These are phyloP conservation scores for Tephrocybe rancida DNA, from an alignment of 768 basidiomycete genomes.

Conservation along the genomic window DNA sequence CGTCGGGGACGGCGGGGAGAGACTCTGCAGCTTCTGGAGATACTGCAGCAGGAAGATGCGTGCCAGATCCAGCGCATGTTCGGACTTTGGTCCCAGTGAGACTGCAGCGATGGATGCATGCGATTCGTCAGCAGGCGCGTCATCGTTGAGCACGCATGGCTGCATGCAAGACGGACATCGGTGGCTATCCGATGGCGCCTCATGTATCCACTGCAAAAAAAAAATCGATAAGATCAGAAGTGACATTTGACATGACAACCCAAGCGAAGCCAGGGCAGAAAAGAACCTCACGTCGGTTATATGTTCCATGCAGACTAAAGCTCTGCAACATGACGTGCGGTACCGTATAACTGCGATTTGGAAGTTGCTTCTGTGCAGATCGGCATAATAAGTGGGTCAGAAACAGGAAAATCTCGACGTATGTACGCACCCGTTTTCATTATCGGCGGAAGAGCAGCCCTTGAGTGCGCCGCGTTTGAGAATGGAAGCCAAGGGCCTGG, in stretches of 20 bases:
- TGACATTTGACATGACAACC: background rate
- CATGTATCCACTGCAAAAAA: constrained; percentile 15
- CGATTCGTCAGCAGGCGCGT: background rate
- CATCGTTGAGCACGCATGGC: constrained; percentile 1
- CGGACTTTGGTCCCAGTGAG: background rate
- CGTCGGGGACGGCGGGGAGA: background rate
- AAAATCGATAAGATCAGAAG: constrained; percentile 3
- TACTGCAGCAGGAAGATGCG: background rate
- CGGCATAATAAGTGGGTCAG: background rate
- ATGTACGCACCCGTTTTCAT: background rate
- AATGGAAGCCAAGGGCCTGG: constrained; percentile 3
- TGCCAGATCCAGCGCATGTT: background rate
- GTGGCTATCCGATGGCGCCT: constrained; percentile 6
- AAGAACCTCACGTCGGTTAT: constrained; percentile 13
- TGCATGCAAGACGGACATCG: constrained; percentile 13
- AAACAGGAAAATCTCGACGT: background rate
- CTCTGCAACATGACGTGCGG: constrained; percentile 12
- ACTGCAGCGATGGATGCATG: background rate
- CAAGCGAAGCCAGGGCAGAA: background rate
- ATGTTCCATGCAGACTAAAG: constrained; percentile 14
- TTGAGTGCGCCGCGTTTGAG: background rate
- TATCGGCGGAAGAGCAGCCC: background rate
- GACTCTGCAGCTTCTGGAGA: background rate
- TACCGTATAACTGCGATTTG: constrained; percentile 15
- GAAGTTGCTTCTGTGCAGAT: background rate